Base-by-base conservation (phyloP, 805 yeast genomes). In the Komagataella pseudopastoris region DNA sequence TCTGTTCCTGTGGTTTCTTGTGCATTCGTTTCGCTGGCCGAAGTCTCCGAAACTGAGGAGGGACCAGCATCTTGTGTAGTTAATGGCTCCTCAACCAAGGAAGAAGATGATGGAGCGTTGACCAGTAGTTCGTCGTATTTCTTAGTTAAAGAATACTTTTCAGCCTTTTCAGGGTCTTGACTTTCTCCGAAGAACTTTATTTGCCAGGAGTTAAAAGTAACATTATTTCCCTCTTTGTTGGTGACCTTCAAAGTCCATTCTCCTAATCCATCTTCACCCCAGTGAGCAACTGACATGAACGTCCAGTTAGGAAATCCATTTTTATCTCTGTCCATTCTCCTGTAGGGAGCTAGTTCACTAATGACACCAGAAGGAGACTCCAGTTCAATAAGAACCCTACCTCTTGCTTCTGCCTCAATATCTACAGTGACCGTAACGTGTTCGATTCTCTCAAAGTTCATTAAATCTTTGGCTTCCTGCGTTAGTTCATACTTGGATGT, bases 231-330 rank as follows among this genome's bases (percentile, higher is more conserved):
- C 6, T 64, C 70, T 44, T 68, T 66, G 49, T 77, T 75, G n/a
- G 63, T 60, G 1, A 90, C 90, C 56, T 74, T 78, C 17, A 93
- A 59, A 44, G 66, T 79, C 99, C 99, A 93, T 4, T 76, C 79
- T 8, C 99, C 99, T 23, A 66, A 66, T 2, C 90, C 91, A 2
- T 62, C 49, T 58, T 84, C 90, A 45, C 96, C 96, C 97, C 98
- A 93, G 64, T 93, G 98, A 1, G 96, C 97, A n/a, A 93, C 98
- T 8, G 91, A 78, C 88, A 90, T 88, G 62, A 93, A 93, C 1
- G 87, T 85, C 99, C 99, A 93, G 57, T 85, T 73, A 4, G 63
- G 58, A 56, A 88, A 85, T 0, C 96, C 96, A 1, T 63, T 70
- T 1, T 58, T 55, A 5, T 80, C 71, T 6, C 52, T 56, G 64